Base-by-base conservation (phyloP, 257 asterid genomes). In the Solanum chaucha region DNA sequence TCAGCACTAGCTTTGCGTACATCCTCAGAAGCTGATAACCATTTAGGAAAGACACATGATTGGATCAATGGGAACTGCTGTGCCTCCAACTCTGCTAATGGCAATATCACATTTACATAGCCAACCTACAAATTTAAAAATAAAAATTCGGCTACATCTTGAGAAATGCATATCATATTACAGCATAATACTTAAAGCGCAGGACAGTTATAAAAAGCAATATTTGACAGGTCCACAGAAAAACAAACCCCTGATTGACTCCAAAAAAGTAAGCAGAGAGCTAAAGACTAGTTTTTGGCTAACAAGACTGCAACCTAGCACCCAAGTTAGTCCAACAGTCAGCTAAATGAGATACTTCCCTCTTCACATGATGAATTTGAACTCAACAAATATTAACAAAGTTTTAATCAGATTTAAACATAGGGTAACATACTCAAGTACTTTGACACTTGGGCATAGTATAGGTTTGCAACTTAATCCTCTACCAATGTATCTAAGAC, bases 41-140 rank as follows among this genome's bases (percentile, higher is more conserved):
- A 88, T 88, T 95, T 97, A 35, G 96, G 98, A 88, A 97, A 93
- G 84, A 93, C 91, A 88, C 99, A 95, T 82, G 99, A 97, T 88
- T 97, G 99, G 86, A 95, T 90, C 87, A 94, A 90, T 73, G 99
- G 98, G 91, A 94, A 97, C 46, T 95, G 99, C 4, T 91, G 92
- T 89, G 96, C 98, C 93, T 97, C 98, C 88, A 97, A 70, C 87
- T 94, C 98, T 77, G 94, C 98, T 91, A 97, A 89, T 10, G 94
- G 96, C 58, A 89, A 87, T 83, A 95, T 86, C 87, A 94, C 92
- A 89, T 94, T 97, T 88, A 93, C 93, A 93, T 90, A 97, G 51
- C 93, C 90, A 72, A 93, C 98, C 99, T 97, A 88, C 89, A 89
- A 82, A 85, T 10, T 28, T 30, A 64, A 9, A 73, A 75, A 59